Evolutionary conservation across 176 grass and related monocot genomes (phyloP).

Genomic region (Oryza meyeriana): DNA sequence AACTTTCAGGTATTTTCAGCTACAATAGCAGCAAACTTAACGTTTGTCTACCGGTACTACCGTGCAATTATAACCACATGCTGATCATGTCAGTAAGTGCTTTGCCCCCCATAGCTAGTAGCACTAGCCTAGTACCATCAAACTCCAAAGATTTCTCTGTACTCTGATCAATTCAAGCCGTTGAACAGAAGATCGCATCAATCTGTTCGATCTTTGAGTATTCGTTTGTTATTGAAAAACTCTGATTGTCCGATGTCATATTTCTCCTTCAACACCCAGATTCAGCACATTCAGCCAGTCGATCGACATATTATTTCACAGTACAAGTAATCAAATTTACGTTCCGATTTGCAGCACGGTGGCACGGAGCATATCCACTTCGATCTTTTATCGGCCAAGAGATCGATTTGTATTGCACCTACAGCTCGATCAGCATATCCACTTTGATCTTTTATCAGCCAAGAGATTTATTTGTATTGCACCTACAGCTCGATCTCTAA

Average conservation of each 20-base stretch:
- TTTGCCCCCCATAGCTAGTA: neutral
- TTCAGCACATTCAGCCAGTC: neutral
- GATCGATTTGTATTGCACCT: neutral
- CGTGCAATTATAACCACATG: slow-evolving; percentile 6
- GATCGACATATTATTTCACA: neutral
- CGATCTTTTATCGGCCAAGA: neutral
- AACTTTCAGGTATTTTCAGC: neutral
- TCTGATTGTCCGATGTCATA: neutral
- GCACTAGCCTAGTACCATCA: neutral
- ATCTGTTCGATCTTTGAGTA: neutral
- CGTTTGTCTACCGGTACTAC: slow-evolving; percentile 1
- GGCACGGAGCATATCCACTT: neutral
- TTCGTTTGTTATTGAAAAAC: neutral
- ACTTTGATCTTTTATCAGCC: neutral
- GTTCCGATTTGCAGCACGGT: neutral
- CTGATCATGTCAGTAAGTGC: neutral
- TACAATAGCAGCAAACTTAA: neutral
- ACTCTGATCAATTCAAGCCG: neutral
- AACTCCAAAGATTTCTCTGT: slow-evolving; percentile 16
- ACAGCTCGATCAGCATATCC: neutral
- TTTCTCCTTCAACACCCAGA: neutral
- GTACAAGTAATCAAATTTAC: neutral
- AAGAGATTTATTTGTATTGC: neutral
- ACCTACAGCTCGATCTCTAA: neutral
- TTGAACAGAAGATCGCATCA: neutral